Evolutionary conservation across 2,329 filamentous ascomycete genomes (phyloP).

Genomic region (Rhynchosporium agropyri): DNA sequence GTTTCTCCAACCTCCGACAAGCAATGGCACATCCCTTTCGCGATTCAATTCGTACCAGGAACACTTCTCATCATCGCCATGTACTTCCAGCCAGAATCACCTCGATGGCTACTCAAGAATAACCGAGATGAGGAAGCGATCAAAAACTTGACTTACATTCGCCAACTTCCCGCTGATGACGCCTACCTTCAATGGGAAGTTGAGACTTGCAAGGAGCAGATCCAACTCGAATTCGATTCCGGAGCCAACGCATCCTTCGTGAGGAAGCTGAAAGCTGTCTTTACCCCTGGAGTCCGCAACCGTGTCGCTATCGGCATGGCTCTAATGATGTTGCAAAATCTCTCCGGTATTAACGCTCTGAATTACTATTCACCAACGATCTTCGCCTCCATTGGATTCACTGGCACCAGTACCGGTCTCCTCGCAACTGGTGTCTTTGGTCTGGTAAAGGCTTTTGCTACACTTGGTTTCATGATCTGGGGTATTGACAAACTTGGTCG

Average conservation of each 20-base stretch:
- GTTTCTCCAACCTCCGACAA: constrained; percentile 41
- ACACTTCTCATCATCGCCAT: constrained; percentile 54
- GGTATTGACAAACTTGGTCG: constrained; percentile 31
- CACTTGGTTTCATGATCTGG: constrained; percentile 29
- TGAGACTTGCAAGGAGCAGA: constrained; percentile 47
- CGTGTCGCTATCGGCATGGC: constrained; percentile 57
- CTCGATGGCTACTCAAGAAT: constrained; percentile 68
- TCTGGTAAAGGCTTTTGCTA: constrained; percentile 34
- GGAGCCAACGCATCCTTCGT: constrained; percentile 5
- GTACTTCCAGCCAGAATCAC: constrained; percentile 63
- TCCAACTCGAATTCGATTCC: constrained; percentile 47
- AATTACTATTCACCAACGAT: constrained; percentile 34
- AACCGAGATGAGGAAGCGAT: constrained; percentile 61
- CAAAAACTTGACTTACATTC: constrained; percentile 47
- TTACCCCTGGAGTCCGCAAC: constrained; percentile 69
- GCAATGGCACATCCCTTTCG: constrained; percentile 58
- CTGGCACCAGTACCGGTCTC: constrained; percentile 44
- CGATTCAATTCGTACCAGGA: constrained; percentile 57
- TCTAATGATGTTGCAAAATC: constrained; percentile 37
- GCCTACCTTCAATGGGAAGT: constrained; percentile 52
- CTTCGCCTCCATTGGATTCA: constrained; percentile 42
- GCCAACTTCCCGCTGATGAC: constrained; percentile 49
- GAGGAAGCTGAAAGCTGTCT: constrained; percentile 30
- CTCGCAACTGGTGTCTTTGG: constrained; percentile 49
- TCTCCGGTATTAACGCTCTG: constrained; percentile 30